Conservation (phyloP, 768 basidiomycete genomes). For the Cyclocybe cylindracea region DNA sequence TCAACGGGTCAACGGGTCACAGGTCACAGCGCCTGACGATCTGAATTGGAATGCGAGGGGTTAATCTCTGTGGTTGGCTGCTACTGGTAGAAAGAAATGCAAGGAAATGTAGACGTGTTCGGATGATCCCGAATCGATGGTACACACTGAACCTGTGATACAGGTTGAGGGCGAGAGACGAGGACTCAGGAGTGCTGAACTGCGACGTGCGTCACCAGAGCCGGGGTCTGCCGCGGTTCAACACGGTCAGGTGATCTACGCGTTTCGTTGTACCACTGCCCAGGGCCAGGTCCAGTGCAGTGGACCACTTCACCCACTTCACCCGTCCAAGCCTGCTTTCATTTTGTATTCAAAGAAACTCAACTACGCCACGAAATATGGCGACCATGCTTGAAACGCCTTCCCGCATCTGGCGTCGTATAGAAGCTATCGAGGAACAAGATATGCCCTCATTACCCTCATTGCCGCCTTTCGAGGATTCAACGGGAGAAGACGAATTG, state of each 20-base stretch:
- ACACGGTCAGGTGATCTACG: constrained; percentile 27
- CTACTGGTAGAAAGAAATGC: no score
- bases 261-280: constrained; percentile 8
- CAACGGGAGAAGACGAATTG: constrained; percentile 38
- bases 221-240: background rate
- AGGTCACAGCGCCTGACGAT: no score
- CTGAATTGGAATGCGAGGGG: no score
- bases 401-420: constrained; percentile 82
- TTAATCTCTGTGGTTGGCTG: no score
- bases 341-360: background rate
- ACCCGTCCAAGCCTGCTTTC: background rate
- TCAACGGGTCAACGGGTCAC: no score
- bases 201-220: no score
- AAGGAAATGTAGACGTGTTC: no score
- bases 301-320: background rate
- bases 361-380: constrained; percentile 23
- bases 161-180: no score
- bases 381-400: constrained; percentile 74
- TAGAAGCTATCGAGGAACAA: constrained; percentile 70
- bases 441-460: constrained; percentile 86
- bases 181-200: no score
- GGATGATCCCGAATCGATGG: no score
- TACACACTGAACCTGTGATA: no score
- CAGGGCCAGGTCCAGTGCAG: no score
- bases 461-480: constrained; percentile 70